Base-by-base conservation (phyloP, 768 basidiomycete genomes). In the Strobilomyces confusus region DNA sequence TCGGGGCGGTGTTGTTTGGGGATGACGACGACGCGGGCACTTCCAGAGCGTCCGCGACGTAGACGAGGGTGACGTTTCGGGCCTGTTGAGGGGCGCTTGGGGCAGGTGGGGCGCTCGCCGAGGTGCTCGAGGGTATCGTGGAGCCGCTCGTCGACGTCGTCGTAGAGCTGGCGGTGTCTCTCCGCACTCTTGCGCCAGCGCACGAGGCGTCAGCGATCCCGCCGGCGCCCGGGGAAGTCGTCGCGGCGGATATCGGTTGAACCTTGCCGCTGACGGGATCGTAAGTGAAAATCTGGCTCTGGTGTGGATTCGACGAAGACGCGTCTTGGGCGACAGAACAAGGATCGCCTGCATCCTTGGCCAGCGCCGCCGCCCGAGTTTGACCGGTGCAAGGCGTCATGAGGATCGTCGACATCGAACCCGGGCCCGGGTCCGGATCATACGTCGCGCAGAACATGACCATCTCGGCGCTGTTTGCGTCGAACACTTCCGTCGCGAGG, bases 231-330 rank as follows among this genome's bases (percentile, higher is more conserved):
- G 74, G 63, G 36, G 69, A 63, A 22, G 63, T 59, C 17, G 62
- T 57, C 37, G 61, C 38, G 53, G 64, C 63, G 75, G 79, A 80
- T 60, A 81, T 77, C 4, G 88, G 89, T 25, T 69, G 71, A 50
- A 91, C 63, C 20, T 70, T 68, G 8, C 80, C 78, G 12, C 75
- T 78, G 0, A 50, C 54, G 14, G 69, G 62, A 58, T 84, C 71
- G 63, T 80, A 89, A 30, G 76, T 66, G 66, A 89, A 91, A 5
- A 72, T 58, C 65, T 91, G 87, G 57, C 79, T 82, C 59, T 67
- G 68, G 59, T 77, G 72, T 11, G 25, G 15, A 44, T 47, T 41
- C 22, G 58, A 38, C 13, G 57, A 54, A 6, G 58, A 45, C 19
- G 38, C 49, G 4, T 56, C 47, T 41, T 9, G 23, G 26, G 38